Evolutionary conservation across 805 yeast genomes (phyloP).

Genomic region (Suhomyces faveliae): DNA sequence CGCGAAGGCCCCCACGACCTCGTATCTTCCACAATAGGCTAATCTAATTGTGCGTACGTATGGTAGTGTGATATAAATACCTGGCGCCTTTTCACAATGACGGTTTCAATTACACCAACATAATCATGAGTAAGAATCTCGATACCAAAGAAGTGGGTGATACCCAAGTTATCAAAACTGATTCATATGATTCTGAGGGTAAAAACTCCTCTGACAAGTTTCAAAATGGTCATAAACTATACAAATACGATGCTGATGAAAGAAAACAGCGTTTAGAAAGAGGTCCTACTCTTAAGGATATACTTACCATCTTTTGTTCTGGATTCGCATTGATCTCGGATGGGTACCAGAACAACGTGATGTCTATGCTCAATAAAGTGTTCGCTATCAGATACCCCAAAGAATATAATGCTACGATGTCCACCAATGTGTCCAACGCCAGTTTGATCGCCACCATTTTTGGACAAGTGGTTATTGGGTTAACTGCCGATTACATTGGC

Average conservation of each 20-base stretch:
- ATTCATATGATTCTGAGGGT: background rate
- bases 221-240: constrained; percentile 12
- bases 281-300: constrained; percentile 27
- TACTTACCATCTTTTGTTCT: constrained; percentile 55
- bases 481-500: constrained; percentile 63
- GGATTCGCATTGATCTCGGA: constrained; percentile 77
- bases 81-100: background rate
- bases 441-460: constrained; percentile 67
- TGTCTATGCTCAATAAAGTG: constrained; percentile 65
- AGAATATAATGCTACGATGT: constrained; percentile 44
- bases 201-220: background rate
- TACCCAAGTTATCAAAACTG: background rate
- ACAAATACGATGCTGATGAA: constrained; percentile 32
- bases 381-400: constrained; percentile 50
- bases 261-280: constrained; percentile 28
- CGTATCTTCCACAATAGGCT: background rate
- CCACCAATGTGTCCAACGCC: constrained; percentile 68
- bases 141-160: background rate
- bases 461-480: constrained; percentile 67
- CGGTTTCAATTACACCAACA: background rate
- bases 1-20: background rate
- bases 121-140: background rate
- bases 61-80: constrained; percentile 1
- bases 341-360: constrained; percentile 73
- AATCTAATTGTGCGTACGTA: background rate